Evolutionary conservation across 768 basidiomycete genomes (phyloP), one percentile per base, ranked within the genome.

Genomic region (Termitomyces titanicus): DNA sequence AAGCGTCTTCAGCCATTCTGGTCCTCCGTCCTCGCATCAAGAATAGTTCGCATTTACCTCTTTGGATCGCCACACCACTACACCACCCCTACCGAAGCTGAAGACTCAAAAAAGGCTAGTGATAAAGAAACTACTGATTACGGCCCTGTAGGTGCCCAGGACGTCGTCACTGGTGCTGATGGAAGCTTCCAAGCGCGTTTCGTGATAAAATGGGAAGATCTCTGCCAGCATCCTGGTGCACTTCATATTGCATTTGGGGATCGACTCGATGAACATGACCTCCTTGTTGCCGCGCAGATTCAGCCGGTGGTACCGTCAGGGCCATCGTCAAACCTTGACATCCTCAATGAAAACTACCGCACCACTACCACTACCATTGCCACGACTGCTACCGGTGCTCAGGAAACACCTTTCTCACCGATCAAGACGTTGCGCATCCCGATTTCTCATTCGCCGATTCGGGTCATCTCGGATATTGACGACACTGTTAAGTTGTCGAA

Each of bases 381-480:
- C 39, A 15, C 17, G 31, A 13, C 47, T 10, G 33, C 39, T 45
- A n/a, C 18, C 29, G 25, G 29, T 5, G 12, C 40, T 4, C 51
- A 46, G 27, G 38, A 40, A 22, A 0, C 29, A 4, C 50, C 20
- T 18, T 24, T 50, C 50, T 55, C 51, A 37, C 29, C 55, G 59
- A 65, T 66, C 7, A 68, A 69, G 24, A 66, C 68, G 1, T 60
- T 77, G 5, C 69, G 70, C 12, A 70, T 82, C 18, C 74, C 82
- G 6, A 76, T 92, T 34, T 81, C 86, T 0, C 73, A 84, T 62
- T 79, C 81, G 2, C 79, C 80, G 2, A 70, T 95, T 13, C 85
- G 92, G 17, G 81, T 96, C 52, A 87, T 98, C 13, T 95, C 93
- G 8, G 95, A 98, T 63, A 88, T 98, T 40, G 95, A 98, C 64